Conservation (phyloP, 176 grass and related monocot genomes). For the Carex kokanica region DNA sequence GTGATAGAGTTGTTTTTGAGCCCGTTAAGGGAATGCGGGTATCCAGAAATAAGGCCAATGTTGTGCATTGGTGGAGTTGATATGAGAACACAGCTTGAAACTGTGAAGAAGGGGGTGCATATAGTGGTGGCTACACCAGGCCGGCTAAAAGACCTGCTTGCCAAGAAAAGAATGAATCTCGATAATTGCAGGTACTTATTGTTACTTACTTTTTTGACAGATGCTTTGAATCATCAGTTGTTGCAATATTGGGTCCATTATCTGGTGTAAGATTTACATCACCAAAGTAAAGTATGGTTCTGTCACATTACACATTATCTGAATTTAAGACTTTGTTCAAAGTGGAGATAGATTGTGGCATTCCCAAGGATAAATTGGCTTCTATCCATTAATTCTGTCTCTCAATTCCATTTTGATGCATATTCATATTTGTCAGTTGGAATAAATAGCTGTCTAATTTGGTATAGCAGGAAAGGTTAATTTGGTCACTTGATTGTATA, state of each 20-base stretch:
- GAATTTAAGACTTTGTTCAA: not conserved
- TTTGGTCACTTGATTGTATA: not conserved
- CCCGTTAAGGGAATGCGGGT: conserved; percentile 47
- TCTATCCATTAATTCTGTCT: not conserved
- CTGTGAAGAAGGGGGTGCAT: conserved; percentile 81
- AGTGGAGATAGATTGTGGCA: not conserved
- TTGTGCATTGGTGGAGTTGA: conserved; percentile 85
- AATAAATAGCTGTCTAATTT: not conserved
- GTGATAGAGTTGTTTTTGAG: conserved; percentile 63
- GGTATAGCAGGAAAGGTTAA: not conserved
- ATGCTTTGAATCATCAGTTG: not conserved
- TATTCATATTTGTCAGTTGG: not conserved
- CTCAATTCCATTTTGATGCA: not conserved
- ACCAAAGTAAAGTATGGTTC: not conserved
- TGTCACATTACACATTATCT: not conserved
- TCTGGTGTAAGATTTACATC: not conserved
- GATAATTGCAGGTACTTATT: conserved; percentile 73
- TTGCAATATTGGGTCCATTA: not conserved
- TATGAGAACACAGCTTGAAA: conserved; percentile 74
- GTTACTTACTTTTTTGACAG: not conserved
- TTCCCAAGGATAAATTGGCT: not conserved
- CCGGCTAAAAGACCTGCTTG: conserved; percentile 81
- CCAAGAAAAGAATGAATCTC: conserved; percentile 97
- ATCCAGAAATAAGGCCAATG: conserved; percentile 68
- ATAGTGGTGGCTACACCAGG: conserved; percentile 88